Evolutionary conservation across 176 grass and related monocot genomes (phyloP).

Genomic region (Triticum urartu): DNA sequence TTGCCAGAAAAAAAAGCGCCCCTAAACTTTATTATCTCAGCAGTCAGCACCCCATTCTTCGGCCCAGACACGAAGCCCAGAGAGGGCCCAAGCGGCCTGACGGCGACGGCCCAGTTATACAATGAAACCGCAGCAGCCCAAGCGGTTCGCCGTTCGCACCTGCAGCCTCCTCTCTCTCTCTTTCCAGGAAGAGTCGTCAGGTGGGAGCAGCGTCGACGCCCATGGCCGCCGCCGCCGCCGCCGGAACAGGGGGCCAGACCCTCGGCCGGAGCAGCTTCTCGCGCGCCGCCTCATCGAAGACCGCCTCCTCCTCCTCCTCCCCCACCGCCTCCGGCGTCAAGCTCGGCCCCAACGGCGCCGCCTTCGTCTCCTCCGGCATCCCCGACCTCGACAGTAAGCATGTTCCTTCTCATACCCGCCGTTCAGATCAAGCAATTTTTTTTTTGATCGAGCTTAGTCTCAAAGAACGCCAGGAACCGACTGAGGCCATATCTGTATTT

Average conservation of each 20-base stretch:
- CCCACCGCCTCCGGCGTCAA: constrained; percentile 49
- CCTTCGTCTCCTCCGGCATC: constrained; percentile 84
- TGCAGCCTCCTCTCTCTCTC: background rate
- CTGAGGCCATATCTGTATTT: background rate
- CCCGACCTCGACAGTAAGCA: constrained; percentile 80
- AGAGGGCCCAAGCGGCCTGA: background rate
- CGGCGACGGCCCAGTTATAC: background rate
- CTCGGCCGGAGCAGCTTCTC: constrained; percentile 71
- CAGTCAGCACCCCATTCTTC: too few relatives aligned
- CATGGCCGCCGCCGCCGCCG: constrained; percentile 25
- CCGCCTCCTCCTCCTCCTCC: constrained; percentile 19
- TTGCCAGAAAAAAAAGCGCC: too few relatives aligned
- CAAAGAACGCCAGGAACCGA: background rate
- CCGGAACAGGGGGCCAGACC: constrained; percentile 27
- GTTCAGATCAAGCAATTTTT: background rate
- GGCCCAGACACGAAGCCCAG: background rate
- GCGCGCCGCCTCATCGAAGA: constrained; percentile 26
- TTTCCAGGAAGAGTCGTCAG: background rate
- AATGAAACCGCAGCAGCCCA: background rate
- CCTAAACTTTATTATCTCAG: too few relatives aligned
- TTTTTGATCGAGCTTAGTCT: background rate
- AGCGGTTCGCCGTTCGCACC: background rate
- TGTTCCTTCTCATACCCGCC: background rate
- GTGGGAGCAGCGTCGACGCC: background rate
- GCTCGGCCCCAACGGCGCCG: constrained; percentile 51